Evolutionary conservation across 1,139 yeast genomes (phyloP), one percentile per base, ranked within the genome.

Genomic region (Lodderomyces elongisporus): DNA sequence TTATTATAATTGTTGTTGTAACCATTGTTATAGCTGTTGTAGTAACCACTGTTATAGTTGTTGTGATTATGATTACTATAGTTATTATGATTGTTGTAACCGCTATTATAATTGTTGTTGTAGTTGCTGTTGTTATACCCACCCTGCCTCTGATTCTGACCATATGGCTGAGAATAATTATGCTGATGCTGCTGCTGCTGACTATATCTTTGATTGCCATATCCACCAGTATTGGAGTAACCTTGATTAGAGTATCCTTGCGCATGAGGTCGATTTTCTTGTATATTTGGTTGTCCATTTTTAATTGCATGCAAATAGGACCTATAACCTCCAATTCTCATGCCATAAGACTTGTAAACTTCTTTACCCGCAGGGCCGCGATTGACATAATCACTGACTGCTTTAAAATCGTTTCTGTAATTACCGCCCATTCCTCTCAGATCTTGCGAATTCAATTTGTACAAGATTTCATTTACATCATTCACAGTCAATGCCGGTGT

Each of bases 401-500:
- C 63, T 35, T 68, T 48, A 5, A 60, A 58, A 17, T 56, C 52
- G 13, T 27, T 30, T 8, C 23, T 4, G 9, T 12, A 58, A 24
- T 24, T n/a, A 7, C 26, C 26, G 55, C 34, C 55, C 46, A 39
- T 52, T 46, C 28, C 45, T 3, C 66, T 61, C 14, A 23, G 17
- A 28, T 36, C 34, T 13, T 21, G 16, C 6, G 28, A 25, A 8
- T 14, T 14, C 30, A 36, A 33, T 29, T 34, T 37, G 44, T 76
- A 75, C 30, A 67, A 48, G 17, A 87, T 65, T n/a, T 72, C 64
- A 40, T 80, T 85, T 34, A 70, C 72, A 52, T 88, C 96, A 36
- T 81, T 82, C 29, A 71, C 76, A 3, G 77, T 76, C 31, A 89
- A 64, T 2, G 80, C 80, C 9, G 70, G 68, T 14, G 61, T 60